Evolutionary conservation across 192 early-diverging fungal genomes (phyloP), one percentile per base, ranked within the genome.

Genomic region (Rhizophagus clarus): DNA sequence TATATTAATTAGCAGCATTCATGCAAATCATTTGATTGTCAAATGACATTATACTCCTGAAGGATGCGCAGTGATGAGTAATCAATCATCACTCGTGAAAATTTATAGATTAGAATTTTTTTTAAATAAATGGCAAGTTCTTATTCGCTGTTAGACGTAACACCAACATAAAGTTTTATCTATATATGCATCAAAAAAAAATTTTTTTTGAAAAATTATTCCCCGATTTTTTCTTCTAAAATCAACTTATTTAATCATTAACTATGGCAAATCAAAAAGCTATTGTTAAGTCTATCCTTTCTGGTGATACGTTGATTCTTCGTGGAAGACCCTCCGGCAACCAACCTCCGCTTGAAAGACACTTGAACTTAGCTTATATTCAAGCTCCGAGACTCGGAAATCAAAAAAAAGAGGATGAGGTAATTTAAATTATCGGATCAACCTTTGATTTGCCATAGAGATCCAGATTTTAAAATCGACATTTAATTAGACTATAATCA

Each of bases 281-380:
- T 74, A 84, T 91, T 8, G 94, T 97, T 81, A 98, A 98, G 84
- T 92, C 87, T 42, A 94, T 96, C 24, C 87, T 98, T 69, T 97
- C 95, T 12, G 97, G 96, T 71, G 96, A 98, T 89, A 94, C 94
- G 71, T 88, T 99, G 51, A 89, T 97, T 69, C 89, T 99, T 29
- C 91, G 94, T 60, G 96, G 95, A 51, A 92, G 89, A 66, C 94
- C 94, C 37, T 84, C 88, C 70, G 86, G 88, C 32, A 90, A 90
- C 74, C 94, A 93, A 28, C 96, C 97, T 31, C 95, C 97, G 51
- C 88, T 94, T 1, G 97, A 97, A 82, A 90, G 92, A 62, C 87
- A 93, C n/a, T 82, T 99, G 17, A 93, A 92, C 42, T 88, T 98
- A 15, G 88, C 93, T 61, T 92, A 92, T 83, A 89, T 97, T 64